Evolutionary conservation across 768 basidiomycete genomes (phyloP).

Genomic region (Psilocybe cyanescens): DNA sequence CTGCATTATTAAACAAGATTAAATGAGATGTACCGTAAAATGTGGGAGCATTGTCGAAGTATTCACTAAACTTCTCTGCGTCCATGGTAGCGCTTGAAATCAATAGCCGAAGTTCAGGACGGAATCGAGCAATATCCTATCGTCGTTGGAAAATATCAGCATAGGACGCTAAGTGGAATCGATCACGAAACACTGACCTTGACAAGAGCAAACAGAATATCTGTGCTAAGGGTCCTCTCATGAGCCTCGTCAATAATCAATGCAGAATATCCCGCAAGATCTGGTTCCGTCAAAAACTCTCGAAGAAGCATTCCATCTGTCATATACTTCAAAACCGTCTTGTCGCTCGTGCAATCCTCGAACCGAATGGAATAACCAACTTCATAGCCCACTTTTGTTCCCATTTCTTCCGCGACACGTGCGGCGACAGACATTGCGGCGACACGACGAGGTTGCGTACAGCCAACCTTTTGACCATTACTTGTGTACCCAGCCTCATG

Average conservation of each 20-base stretch:
- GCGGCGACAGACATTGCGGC: conserved; percentile 99
- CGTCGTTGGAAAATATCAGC: conserved; percentile 13
- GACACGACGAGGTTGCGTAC: conserved; percentile 97
- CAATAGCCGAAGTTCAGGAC: conserved; percentile 90
- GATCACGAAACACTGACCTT: conserved; percentile 70
- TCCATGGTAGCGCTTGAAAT: conserved; percentile 98
- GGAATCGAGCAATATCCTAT: conserved; percentile 94
- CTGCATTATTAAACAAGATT: not conserved
- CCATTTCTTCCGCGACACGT: conserved; percentile 99
- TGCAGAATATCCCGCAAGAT: conserved; percentile 92
- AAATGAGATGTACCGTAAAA: conserved; percentile 71
- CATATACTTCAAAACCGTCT: conserved; percentile 99
- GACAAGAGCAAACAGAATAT: conserved; percentile 96
- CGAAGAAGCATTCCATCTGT: conserved; percentile 98
- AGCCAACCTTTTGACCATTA: conserved; percentile 87
- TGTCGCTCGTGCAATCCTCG: conserved; percentile 99
- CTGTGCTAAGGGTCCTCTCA: conserved; percentile 96
- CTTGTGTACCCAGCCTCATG: conserved; percentile 96
- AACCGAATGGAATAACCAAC: conserved; percentile 99
- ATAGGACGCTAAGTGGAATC: not conserved
- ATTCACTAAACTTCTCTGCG: conserved; percentile 96
- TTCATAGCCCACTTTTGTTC: conserved; percentile 94
- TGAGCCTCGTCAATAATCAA: conserved; percentile 99
- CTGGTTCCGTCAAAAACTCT: conserved; percentile 97
- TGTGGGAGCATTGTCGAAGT: conserved; percentile 95